Base-by-base conservation (phyloP, 148 eudicot species). In the Chenopodium quinoa region DNA sequence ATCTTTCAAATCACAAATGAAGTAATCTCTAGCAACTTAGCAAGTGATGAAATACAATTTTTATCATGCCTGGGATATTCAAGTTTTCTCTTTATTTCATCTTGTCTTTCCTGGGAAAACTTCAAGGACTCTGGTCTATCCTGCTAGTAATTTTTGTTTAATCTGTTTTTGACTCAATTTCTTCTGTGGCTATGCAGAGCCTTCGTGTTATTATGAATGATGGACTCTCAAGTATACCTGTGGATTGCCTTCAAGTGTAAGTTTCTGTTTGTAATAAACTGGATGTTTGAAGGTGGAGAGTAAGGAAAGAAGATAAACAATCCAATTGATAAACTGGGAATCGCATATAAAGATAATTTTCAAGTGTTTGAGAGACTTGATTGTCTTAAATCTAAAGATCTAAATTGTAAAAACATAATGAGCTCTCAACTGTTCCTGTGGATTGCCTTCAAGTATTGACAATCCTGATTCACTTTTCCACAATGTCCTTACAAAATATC, bases 141-240 rank as follows among this genome's bases (percentile, higher is more conserved):
- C 76, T 58, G 64, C 62, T 56, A 3, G 62, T 79, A 3, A 32
- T 71, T 40, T 23, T 4, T 75, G 31, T 50, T 25, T 78, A 68
- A 10, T 31, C 34, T 44, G 34, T 65, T 48, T 20, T 46, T 80
- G 72, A 76, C 14, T 46, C 54, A 73, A 75, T 60, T 73, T 78
- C 76, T 76, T 82, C 75, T 34, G 82, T 67, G 85, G 80, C 71
- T 83, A 48, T 88, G 84, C 87, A 95, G 99, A 88, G 95, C 86
- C 92, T 95, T 48, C 98, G 98, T 64, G 91, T 95, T 44, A 90
- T 93, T 73, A 95, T 95, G 97, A 95, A 93, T 86, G 97, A 95
- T 88, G 99, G 97, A 48, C 89, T 95, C 69, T 90, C 98, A 54
- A 84, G 92, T 70, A 85, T 95, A 56, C 99, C 98, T 78, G 90